phyloP scores from a whole-genome alignment of 78 protist genomes.

The Cavenderia fasciculata region DNA sequence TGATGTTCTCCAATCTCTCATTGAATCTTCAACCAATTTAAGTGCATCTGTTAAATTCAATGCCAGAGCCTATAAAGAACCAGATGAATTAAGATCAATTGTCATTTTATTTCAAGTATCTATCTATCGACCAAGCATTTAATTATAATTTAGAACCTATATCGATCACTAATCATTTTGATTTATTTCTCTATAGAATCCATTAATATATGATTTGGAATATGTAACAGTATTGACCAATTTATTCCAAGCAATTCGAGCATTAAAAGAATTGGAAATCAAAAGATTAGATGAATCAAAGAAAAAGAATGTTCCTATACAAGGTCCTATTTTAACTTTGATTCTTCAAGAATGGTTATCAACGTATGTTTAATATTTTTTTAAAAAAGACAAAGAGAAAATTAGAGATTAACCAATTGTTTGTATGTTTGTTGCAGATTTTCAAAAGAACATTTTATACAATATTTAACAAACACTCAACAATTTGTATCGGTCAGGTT shows the following conservation, averaged over 20 bases:
- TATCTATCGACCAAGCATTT: background rate
- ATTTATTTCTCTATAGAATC: slow-evolving; percentile 14
- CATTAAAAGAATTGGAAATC: too few species aligned
- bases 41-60: slow-evolving; percentile 33
- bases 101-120: slow-evolving; percentile 27
- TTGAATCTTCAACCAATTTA: slow-evolving; percentile 15
- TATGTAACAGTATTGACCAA: slow-evolving; percentile 25
- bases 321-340: too few species aligned
- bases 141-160: background rate
- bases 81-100: slow-evolving; percentile 13
- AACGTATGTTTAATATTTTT: background rate
- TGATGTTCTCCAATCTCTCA: background rate
- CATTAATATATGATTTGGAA: slow-evolving; percentile 45
- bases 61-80: background rate
- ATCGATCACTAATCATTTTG: background rate
- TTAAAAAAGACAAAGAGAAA: background rate
- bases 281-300: too few species aligned
- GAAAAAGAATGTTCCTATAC: too few species aligned
- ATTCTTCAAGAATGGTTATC: slow-evolving; percentile 15
- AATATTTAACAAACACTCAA: slow-evolving; percentile 17
- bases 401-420: background rate
- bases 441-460: slow-evolving; percentile 35
- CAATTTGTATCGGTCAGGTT: slow-evolving; percentile 67
- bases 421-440: background rate
- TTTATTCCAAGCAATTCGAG: slow-evolving; percentile 27